phyloP scores from a whole-genome alignment of 1,284 basidiomycete genomes.

The Pseudozyma hubeiensis region DNA sequence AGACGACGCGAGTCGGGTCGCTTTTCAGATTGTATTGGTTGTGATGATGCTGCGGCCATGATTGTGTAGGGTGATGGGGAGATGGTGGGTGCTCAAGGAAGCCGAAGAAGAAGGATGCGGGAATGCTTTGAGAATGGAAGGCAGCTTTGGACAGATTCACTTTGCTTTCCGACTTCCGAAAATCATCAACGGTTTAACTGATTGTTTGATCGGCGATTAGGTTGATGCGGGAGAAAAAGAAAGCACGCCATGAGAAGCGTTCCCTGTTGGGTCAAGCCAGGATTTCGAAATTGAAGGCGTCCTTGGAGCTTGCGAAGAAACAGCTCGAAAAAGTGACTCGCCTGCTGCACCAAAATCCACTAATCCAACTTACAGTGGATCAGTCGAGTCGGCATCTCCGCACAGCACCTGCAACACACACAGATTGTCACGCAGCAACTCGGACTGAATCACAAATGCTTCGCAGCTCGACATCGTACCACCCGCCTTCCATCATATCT shows the following conservation, averaged over 20 bases:
- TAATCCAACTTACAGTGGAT: background rate
- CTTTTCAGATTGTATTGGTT: constrained; percentile 10
- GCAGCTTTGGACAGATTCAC: constrained; percentile 14
- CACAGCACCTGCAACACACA: background rate
- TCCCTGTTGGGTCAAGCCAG: no score
- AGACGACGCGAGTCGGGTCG: constrained; percentile 39
- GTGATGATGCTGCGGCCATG: constrained; percentile 7
- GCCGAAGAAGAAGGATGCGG: background rate
- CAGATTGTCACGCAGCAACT: background rate
- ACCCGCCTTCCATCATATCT: no score
- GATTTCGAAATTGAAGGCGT: background rate
- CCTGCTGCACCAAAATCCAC: no score
- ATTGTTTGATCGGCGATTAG: background rate
- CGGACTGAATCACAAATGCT: background rate
- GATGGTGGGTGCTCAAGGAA: background rate
- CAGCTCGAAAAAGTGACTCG: background rate
- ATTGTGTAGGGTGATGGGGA: background rate
- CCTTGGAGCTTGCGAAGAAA: background rate
- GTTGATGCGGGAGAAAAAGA: background rate
- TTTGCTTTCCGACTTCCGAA: constrained; percentile 21
- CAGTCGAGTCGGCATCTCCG: background rate
- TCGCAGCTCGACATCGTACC: no score
- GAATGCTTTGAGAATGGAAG: background rate
- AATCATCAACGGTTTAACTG: background rate
- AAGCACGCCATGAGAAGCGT: constrained; percentile 23